Base-by-base conservation (phyloP, 352 stramenopile genomes). In the Pythium folliculosum region DNA sequence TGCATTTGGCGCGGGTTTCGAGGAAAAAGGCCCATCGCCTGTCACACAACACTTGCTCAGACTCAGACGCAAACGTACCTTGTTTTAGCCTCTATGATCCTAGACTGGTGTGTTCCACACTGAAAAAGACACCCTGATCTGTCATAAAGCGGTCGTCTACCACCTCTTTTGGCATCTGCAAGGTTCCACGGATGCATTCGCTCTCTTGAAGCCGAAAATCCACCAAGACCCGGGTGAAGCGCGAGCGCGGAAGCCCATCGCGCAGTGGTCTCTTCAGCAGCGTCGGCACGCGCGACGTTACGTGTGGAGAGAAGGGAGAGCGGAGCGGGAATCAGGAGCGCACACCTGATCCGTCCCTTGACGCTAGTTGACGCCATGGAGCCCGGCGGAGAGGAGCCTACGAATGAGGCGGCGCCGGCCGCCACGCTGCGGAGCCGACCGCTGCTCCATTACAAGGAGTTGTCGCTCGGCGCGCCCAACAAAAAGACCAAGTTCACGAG, bases 371-470 rank as follows among this genome's bases (percentile, higher is more conserved):
- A n/a, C 5, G 14, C 10, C 5, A 69, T 64, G 45, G 67, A 69
- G n/a, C 50, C 62, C 5, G 47, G 32, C 30, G 44, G 23, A 19
- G 80, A 77, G 17, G 69, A 70, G 10, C 76, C 47, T 22, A 71
- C 64, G 30, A 65, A 69, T 16, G 51, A 37, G 16, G 37, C 49
- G 3, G 59, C 69, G 21, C 54, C 72, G 27, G 45, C 50, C 1
- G 56, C 67, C 7, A 57, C 71, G 21, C 53, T 44, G 49, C 83
- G 85, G 38, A 81, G 72, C 32, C 77, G 73, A 0, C 86, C 86
- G 40, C 69, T 94, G 65, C 67, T 94, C 51, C 82, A 94, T 70
- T 92, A 82, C 73, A 88, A 88, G 52, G 80, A 90, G 65, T 68
- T 94, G 22, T 76, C 71, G 7, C 56, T 94, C 22, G 63, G 59